Percentiles rank a stretch among this genome's conserved stretches.
Conservation (phyloP, 306 rosid genomes). For the Pachyrhizus erosus region DNA sequence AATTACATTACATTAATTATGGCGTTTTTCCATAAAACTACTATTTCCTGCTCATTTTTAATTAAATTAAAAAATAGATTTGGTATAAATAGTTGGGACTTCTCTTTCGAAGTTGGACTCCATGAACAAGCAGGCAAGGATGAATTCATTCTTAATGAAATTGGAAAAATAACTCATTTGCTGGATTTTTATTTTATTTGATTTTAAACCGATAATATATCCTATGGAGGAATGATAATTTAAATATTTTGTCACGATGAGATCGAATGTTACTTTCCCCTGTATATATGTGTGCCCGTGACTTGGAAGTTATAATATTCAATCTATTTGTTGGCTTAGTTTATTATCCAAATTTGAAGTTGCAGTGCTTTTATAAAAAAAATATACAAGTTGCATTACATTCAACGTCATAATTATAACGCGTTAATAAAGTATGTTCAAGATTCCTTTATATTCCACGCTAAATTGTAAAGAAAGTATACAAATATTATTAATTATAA, state of each 20-base stretch:
- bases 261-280: background rate
- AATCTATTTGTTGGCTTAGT: background rate
- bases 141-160: background rate
- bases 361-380: background rate
- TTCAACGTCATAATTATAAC: too few species aligned
- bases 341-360: background rate
- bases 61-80: background rate
- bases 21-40: background rate
- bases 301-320: background rate
- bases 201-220: background rate
- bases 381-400: too few species aligned
- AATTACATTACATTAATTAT: background rate
- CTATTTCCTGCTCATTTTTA: background rate
- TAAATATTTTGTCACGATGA: background rate
- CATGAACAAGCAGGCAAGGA: background rate
- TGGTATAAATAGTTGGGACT: constrained; percentile 2
- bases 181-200: background rate
- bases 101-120: constrained; percentile 31
- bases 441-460: too few species aligned
- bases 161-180: background rate
- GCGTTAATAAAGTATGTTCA: too few species aligned
- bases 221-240: background rate
- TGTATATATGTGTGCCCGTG: background rate
- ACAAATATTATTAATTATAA: too few species aligned
- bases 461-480: too few species aligned